A percentile compares a stretch with the other conserved stretches of the same genome.
Evolutionary conservation across 768 basidiomycete species (phyloP).

Genomic region (Tricholoma bakamatsutake): DNA sequence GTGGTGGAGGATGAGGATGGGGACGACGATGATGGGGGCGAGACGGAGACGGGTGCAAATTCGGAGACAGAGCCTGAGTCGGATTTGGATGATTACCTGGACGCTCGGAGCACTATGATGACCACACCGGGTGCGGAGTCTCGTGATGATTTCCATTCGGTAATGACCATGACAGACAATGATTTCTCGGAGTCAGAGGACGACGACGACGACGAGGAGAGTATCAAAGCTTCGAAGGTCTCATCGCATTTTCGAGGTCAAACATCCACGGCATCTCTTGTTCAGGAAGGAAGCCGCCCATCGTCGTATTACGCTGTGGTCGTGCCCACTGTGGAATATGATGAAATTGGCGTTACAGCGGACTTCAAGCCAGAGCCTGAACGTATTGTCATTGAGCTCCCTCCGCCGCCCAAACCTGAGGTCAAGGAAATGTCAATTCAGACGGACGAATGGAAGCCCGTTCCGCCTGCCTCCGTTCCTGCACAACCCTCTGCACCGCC

Average conservation of each 20-base stretch:
- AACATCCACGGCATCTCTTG: slow-evolving; percentile 24
- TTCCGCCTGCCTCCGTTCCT: slow-evolving; percentile 28
- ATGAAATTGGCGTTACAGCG: slow-evolving; percentile 39
- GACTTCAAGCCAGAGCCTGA: slow-evolving; percentile 32
- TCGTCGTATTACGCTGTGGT: slow-evolving; percentile 29
- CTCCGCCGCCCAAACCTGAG: slow-evolving; percentile 50
- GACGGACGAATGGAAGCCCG: slow-evolving; percentile 66
- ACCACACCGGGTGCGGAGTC: slow-evolving; percentile 53
- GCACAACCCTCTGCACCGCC: slow-evolving; percentile 27
- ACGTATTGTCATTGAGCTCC: slow-evolving; percentile 27
- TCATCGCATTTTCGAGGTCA: slow-evolving; percentile 22
- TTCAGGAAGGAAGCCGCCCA: slow-evolving; percentile 20
- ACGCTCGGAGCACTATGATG: slow-evolving; percentile 66
- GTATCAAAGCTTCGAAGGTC: slow-evolving; percentile 62
- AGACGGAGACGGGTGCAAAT: slow-evolving; percentile 62
- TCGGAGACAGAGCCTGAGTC: slow-evolving; percentile 70
- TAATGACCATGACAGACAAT: slow-evolving; percentile 65
- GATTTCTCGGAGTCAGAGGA: slow-evolving; percentile 53
- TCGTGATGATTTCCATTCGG: slow-evolving; percentile 70
- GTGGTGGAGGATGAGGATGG: slow-evolving; percentile 10
- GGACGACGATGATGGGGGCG: slow-evolving; percentile 32
- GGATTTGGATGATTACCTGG: slow-evolving; percentile 67
- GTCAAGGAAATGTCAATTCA: slow-evolving; percentile 73
- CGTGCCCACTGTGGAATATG: slow-evolving; percentile 39
- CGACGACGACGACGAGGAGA: slow-evolving; percentile 61